Conservation (phyloP, 2,329 filamentous ascomycete genomes). For the Epichloe coenophiala region DNA sequence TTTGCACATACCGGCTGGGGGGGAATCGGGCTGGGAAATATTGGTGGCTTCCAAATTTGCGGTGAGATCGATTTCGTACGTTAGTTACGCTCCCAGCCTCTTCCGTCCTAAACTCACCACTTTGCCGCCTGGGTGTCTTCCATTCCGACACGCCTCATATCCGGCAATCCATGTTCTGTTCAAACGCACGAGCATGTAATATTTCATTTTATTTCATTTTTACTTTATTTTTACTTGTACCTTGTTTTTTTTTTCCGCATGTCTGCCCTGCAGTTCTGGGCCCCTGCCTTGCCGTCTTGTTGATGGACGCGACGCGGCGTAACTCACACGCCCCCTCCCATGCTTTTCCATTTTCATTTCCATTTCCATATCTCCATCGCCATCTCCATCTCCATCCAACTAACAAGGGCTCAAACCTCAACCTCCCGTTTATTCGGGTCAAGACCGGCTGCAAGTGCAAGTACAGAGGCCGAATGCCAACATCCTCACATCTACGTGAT, state of each 20-base stretch:
- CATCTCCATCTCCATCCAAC: no score
- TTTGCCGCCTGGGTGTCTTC: background rate
- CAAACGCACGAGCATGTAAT: background rate
- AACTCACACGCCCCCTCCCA: background rate
- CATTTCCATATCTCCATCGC: no score
- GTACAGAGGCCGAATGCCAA: no score
- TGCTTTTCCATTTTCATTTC: no score
- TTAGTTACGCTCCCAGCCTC: background rate
- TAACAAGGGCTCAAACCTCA: background rate
- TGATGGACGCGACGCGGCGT: conserved; percentile 1
- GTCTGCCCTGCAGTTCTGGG: background rate
- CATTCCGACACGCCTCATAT: background rate
- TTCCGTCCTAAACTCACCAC: background rate
- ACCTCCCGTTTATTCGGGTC: background rate
- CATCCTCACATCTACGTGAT: no score
- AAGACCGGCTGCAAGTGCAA: background rate
- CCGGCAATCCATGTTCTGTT: background rate
- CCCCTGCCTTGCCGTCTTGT: background rate
- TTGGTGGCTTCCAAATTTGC: background rate
- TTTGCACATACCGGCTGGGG: background rate
- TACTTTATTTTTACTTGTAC: background rate
- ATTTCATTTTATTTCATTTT: background rate
- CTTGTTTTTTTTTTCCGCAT: background rate
- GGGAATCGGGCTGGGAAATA: background rate
- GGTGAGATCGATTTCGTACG: background rate